These are phyloP conservation scores for Fistulinella prunicolor DNA, from an alignment of 768 basidiomycete species.

Conservation along the genomic window DNA sequence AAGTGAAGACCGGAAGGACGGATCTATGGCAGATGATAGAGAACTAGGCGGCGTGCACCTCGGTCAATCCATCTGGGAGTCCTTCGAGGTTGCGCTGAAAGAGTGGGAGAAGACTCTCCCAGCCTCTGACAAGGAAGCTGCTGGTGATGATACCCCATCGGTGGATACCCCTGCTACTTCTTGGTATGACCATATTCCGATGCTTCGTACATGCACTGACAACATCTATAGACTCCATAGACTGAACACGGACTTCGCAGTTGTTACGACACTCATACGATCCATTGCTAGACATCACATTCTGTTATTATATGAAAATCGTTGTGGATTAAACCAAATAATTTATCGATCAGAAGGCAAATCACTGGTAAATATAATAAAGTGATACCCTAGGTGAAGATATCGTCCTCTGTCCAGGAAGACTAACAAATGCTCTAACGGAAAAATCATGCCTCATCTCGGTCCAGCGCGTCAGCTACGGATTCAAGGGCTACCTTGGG, in stretches of 20 bases:
- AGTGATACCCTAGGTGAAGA: conserved; percentile 13
- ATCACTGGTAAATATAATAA: conserved; percentile 28
- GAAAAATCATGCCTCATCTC: conserved; percentile 19
- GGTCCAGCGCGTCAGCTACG: conserved; percentile 29
- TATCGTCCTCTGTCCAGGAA: conserved; percentile 3
- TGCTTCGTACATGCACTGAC: not conserved
- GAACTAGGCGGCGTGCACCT: conserved; percentile 69
- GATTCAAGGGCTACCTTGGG: conserved; percentile 52
- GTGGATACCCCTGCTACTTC: conserved; percentile 22
- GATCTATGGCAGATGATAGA: conserved; percentile 53
- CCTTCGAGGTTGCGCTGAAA: conserved; percentile 64
- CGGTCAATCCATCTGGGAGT: conserved; percentile 75
- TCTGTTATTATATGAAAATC: conserved; percentile 5
- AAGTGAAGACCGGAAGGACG: conserved; percentile 32
- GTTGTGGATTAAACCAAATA: conserved; percentile 13
- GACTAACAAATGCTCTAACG: not conserved
- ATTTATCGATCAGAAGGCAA: conserved; percentile 21
- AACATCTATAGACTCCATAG: not conserved
- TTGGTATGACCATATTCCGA: conserved; percentile 6
- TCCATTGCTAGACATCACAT: conserved; percentile 1
- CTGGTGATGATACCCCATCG: conserved; percentile 22
- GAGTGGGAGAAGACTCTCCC: conserved; percentile 51
- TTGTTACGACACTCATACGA: not conserved
- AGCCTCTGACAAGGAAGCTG: conserved; percentile 18
- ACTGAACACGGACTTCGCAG: not conserved